phyloP scores from a whole-genome alignment of 805 yeast species.

The Kregervanrija fluxuum region DNA sequence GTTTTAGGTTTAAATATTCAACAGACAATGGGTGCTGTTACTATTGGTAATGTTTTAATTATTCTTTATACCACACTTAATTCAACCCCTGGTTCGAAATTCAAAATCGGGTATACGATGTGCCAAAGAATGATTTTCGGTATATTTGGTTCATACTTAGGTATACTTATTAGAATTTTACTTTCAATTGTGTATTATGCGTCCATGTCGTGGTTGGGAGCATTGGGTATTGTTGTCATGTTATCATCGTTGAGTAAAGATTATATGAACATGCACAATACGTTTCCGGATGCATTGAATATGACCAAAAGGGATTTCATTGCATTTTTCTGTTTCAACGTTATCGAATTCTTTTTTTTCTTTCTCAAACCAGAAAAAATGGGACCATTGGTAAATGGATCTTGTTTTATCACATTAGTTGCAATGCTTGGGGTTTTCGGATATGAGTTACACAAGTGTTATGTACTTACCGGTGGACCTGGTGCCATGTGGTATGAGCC shows the following conservation, averaged over 20 bases:
- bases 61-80: constrained; percentile 34
- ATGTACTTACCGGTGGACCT: too few relatives aligned
- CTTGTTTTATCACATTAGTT: constrained; percentile 8
- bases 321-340: constrained; percentile 37
- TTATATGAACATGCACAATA: constrained; percentile 32
- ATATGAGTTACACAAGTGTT: constrained; percentile 8
- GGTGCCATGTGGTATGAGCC: constrained; percentile 13
- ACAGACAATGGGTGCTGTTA: constrained; percentile 14
- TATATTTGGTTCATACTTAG: constrained; percentile 34
- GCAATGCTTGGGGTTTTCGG: constrained; percentile 10
- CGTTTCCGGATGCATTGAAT: constrained; percentile 28
- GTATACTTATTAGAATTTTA: constrained; percentile 35
- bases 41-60: constrained; percentile 40
- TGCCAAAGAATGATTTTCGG: constrained; percentile 39
- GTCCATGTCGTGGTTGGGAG: constrained; percentile 39
- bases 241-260: constrained; percentile 34
- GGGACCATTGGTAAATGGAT: constrained; percentile 7
- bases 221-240: constrained; percentile 32
- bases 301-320: constrained; percentile 36
- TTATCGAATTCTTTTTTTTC: constrained; percentile 33
- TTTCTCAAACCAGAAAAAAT: constrained; percentile 17
- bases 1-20: constrained; percentile 22
- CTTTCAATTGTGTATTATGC: constrained; percentile 34
- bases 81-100: constrained; percentile 39
- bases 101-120: constrained; percentile 42